Percentiles rank a stretch among this genome's conserved stretches.
Conservation (phyloP, 75 land plant species). For the Isoetes taiwanensis region DNA sequence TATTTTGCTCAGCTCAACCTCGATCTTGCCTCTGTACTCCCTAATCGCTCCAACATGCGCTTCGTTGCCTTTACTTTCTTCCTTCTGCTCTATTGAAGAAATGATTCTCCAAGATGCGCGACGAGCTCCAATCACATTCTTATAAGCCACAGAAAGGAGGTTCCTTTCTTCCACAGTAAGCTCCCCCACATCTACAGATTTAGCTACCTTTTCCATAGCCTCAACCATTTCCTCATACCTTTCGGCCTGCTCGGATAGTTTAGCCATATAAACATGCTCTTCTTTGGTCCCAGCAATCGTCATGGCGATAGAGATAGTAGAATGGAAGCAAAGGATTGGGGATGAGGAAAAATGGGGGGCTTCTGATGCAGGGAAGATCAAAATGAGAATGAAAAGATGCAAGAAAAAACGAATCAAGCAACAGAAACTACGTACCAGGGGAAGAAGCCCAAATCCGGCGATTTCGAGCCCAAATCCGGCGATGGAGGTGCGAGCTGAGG, state of each 20-base stretch:
- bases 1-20: constrained; percentile 61
- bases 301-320: too few species aligned
- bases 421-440: too few species aligned
- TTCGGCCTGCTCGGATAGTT: constrained; percentile 79
- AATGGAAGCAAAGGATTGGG: too few species aligned
- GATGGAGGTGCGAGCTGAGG: too few species aligned
- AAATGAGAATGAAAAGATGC: too few species aligned
- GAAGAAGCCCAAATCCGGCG: too few species aligned
- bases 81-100: constrained; percentile 81
- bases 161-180: constrained; percentile 65
- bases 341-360: too few species aligned
- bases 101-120: constrained; percentile 75
- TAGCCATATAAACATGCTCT: constrained; percentile 69
- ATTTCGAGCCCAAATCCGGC: too few species aligned
- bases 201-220: constrained; percentile 68
- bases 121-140: constrained; percentile 65
- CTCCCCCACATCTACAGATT: constrained; percentile 48
- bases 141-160: constrained; percentile 71
- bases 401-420: too few species aligned
- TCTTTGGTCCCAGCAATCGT: too few species aligned
- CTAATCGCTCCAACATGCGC: constrained; percentile 41
- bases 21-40: constrained; percentile 54
- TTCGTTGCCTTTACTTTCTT: constrained; percentile 59
- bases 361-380: too few species aligned
- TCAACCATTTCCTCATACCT: constrained; percentile 80